Percentiles rank a stretch among this genome's conserved stretches.
Evolutionary conservation across 2,329 filamentous ascomycete genomes (phyloP).

Genomic region (Diplodia seriata): DNA sequence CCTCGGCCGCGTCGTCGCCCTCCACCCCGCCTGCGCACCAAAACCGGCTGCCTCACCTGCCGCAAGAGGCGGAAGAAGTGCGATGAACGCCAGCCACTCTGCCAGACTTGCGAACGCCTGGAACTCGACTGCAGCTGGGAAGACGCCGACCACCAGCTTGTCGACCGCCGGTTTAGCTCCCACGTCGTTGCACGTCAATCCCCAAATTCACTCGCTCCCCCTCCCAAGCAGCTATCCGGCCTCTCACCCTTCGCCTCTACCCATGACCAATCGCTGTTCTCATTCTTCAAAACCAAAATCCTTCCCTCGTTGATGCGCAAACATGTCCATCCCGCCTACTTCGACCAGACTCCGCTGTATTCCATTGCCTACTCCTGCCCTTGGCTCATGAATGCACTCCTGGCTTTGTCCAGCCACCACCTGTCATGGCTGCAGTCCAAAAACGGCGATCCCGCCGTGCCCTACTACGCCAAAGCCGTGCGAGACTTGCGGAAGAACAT

Average conservation of each 20-base stretch:
- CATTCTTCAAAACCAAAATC: neutral
- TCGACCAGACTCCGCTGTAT: neutral
- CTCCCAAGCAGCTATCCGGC: neutral
- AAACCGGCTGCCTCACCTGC: slow-evolving; percentile 27
- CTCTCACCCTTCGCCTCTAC: slow-evolving; percentile 13
- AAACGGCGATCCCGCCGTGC: slow-evolving; percentile 16
- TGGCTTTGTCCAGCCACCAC: slow-evolving; percentile 1
- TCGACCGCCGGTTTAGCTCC: slow-evolving; percentile 3
- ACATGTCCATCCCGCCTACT: slow-evolving; percentile 15
- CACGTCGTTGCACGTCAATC: neutral
- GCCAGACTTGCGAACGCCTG: slow-evolving; percentile 18
- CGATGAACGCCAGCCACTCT: slow-evolving; percentile 21
- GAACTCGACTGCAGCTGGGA: slow-evolving; percentile 17
- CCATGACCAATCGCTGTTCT: neutral
- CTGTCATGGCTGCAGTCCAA: slow-evolving; percentile 5
- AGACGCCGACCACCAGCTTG: neutral
- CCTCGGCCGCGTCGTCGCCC: slow-evolving; percentile 8
- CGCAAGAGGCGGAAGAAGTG: slow-evolving; percentile 12
- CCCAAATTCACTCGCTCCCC: neutral
- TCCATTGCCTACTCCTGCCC: slow-evolving; percentile 10
- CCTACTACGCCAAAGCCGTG: slow-evolving; percentile 22
- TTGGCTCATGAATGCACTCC: slow-evolving; percentile 17
- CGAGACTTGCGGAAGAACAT: slow-evolving; percentile 19
- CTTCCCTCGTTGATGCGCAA: slow-evolving; percentile 12
- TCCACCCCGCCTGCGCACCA: slow-evolving; percentile 17